Conservation (phyloP, 768 basidiomycete genomes). For the Leccinum ochraceum region DNA sequence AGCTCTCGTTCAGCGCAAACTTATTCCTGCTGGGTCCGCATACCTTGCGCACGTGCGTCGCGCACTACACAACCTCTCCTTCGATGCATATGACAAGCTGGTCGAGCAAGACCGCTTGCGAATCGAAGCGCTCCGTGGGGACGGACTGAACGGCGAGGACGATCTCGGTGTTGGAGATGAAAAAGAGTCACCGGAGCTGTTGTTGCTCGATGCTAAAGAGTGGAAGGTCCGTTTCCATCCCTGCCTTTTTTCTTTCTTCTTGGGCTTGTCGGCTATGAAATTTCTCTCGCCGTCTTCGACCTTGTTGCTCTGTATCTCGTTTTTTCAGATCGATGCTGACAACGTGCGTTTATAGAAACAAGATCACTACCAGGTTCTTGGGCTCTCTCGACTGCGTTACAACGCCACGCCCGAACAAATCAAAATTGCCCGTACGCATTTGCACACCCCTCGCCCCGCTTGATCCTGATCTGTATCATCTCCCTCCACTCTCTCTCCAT, state of each 20-base stretch:
- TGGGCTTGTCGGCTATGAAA: not conserved
- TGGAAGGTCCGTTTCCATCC: slow-evolving; percentile 74
- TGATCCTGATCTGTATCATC: slow-evolving; percentile 11
- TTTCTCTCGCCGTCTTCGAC: not conserved
- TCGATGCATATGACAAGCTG: slow-evolving; percentile 79
- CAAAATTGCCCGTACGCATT: slow-evolving; percentile 85
- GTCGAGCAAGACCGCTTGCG: slow-evolving; percentile 54
- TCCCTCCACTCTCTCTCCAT: not conserved
- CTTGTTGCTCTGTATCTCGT: not conserved
- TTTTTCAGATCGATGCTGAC: slow-evolving; percentile 13
- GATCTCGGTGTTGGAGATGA: slow-evolving; percentile 95
- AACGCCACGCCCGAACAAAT: slow-evolving; percentile 89
- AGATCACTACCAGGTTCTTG: slow-evolving; percentile 97
- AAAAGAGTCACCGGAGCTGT: slow-evolving; percentile 68
- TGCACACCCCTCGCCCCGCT: slow-evolving; percentile 11
- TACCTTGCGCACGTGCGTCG: slow-evolving; percentile 84
- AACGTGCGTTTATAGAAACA: slow-evolving; percentile 65
- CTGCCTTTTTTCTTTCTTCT: not conserved
- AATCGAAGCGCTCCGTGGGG: slow-evolving; percentile 48
- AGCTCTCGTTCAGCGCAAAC: slow-evolving; percentile 42
- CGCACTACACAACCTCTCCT: slow-evolving; percentile 71
- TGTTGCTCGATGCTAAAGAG: slow-evolving; percentile 90
- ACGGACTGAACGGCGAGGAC: slow-evolving; percentile 58
- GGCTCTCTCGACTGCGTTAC: slow-evolving; percentile 87
- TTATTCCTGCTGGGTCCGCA: slow-evolving; percentile 87